phyloP scores from a whole-genome alignment of 1,284 basidiomycete genomes.

The Microbotryum lychnidis-dioicae region DNA sequence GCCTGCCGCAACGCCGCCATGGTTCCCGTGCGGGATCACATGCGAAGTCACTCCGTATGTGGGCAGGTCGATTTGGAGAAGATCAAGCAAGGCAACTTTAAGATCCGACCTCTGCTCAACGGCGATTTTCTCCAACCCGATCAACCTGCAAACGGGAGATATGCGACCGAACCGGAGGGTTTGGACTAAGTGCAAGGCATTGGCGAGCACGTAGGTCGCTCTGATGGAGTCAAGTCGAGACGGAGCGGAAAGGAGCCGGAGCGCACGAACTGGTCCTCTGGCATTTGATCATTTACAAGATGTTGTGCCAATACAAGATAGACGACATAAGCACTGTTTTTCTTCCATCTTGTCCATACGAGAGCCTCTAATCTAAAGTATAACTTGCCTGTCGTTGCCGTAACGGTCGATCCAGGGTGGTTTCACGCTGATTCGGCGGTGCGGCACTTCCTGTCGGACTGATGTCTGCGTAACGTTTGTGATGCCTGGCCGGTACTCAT shows the following conservation, averaged over 20 bases:
- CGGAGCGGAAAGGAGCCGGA: background rate
- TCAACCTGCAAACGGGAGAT: background rate
- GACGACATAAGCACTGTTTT: too few relatives aligned
- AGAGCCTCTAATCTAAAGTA: too few relatives aligned
- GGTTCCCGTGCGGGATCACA: constrained; percentile 74
- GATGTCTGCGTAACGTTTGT: too few relatives aligned
- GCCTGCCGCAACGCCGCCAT: constrained; percentile 65
- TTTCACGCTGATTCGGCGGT: too few relatives aligned
- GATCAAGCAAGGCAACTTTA: constrained; percentile 22
- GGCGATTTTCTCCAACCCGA: constrained; percentile 23
- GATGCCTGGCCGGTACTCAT: too few relatives aligned
- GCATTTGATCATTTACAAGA: background rate
- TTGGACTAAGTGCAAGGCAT: constrained; percentile 10
- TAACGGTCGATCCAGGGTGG: too few relatives aligned
- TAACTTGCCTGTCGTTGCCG: too few relatives aligned
- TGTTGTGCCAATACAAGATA: background rate
- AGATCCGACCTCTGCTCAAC: constrained; percentile 22
- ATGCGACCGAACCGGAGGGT: constrained; percentile 3
- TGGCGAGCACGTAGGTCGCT: background rate
- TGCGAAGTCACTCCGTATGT: constrained; percentile 40
- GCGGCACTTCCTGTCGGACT: too few relatives aligned
- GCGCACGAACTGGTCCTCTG: background rate
- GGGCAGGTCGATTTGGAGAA: constrained; percentile 28
- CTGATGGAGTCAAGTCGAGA: background rate
- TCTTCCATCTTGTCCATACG: too few relatives aligned